These are phyloP conservation scores for Corniculantispora saksenae DNA, from an alignment of 2,329 filamentous ascomycete genomes.

Conservation along the genomic window DNA sequence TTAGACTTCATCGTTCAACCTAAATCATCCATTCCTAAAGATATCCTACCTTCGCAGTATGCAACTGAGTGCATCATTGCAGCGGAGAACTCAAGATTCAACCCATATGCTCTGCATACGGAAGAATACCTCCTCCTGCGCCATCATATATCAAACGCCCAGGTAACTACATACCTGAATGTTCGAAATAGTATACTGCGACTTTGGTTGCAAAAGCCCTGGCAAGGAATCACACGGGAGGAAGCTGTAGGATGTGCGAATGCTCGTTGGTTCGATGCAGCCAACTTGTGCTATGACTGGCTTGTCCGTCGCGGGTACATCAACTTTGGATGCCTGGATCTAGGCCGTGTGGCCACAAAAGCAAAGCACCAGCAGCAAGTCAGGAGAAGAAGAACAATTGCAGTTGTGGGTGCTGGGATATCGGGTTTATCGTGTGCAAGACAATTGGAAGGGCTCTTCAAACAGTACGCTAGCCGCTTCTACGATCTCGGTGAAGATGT, in stretches of 20 bases:
- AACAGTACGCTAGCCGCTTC: slow-evolving; percentile 73
- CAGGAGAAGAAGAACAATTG: slow-evolving; percentile 66
- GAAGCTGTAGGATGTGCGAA: slow-evolving; percentile 92
- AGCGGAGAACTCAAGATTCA: slow-evolving; percentile 84
- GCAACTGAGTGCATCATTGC: slow-evolving; percentile 89
- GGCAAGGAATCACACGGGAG: slow-evolving; percentile 76
- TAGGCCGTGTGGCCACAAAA: slow-evolving; percentile 53
- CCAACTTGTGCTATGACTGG: slow-evolving; percentile 90
- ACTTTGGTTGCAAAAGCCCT: slow-evolving; percentile 84
- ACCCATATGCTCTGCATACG: slow-evolving; percentile 83
- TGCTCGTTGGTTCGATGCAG: slow-evolving; percentile 82
- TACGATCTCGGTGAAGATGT: slow-evolving; percentile 64
- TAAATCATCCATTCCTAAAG: slow-evolving; percentile 79
- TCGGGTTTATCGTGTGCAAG: slow-evolving; percentile 89
- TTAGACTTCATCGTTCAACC: slow-evolving; percentile 63
- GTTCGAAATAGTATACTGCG: slow-evolving; percentile 92
- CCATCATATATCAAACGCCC: slow-evolving; percentile 78
- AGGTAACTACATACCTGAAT: slow-evolving; percentile 94
- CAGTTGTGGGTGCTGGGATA: slow-evolving; percentile 91
- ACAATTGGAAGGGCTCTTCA: slow-evolving; percentile 83
- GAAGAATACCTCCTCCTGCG: slow-evolving; percentile 82
- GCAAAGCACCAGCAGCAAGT: slow-evolving; percentile 36
- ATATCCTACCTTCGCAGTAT: slow-evolving; percentile 73
- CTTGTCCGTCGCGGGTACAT: slow-evolving; percentile 88
- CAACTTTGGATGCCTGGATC: slow-evolving; percentile 88